Evolutionary conservation across 805 yeast genomes (phyloP).

Genomic region (Soucietia sequanensis): DNA sequence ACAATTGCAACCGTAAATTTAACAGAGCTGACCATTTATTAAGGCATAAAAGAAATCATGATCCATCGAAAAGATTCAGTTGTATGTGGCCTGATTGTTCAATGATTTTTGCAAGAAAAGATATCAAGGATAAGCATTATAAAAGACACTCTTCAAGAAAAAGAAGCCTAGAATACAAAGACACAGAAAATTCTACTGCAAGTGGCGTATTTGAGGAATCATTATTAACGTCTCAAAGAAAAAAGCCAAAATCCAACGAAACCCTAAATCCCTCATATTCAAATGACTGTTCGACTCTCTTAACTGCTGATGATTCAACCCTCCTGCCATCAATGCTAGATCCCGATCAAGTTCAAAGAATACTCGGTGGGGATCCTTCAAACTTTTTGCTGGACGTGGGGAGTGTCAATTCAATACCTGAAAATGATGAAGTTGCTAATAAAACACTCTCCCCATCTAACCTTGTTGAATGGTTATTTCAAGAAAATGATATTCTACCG

Average conservation of each 20-base stretch:
- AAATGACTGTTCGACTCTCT: too few species aligned
- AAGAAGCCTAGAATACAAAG: neutral
- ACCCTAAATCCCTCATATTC: too few species aligned
- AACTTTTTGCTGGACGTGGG: too few species aligned
- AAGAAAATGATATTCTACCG: too few species aligned
- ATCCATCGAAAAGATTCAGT: conserved; percentile 2
- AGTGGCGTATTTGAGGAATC: neutral
- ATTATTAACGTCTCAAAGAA: too few species aligned
- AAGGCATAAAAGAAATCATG: conserved; percentile 4
- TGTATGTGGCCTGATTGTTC: conserved; percentile 19
- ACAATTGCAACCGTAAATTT: neutral
- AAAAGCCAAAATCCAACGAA: too few species aligned
- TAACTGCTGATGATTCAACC: too few species aligned
- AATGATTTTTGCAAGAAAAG: conserved; percentile 16
- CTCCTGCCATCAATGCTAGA: too few species aligned
- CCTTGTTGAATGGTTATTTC: conserved; percentile 30
- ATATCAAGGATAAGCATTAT: conserved; percentile 21
- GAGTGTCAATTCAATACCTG: too few species aligned
- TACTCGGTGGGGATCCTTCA: too few species aligned
- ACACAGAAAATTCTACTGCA: neutral
- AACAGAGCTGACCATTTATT: neutral
- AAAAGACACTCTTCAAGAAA: conserved; percentile 14
- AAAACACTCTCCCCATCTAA: conserved; percentile 28
- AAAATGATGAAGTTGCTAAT: too few species aligned
- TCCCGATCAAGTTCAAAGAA: too few species aligned